phyloP scores from a whole-genome alignment of 495 filamentous ascomycete genomes.

The Margaritispora aquatica region DNA sequence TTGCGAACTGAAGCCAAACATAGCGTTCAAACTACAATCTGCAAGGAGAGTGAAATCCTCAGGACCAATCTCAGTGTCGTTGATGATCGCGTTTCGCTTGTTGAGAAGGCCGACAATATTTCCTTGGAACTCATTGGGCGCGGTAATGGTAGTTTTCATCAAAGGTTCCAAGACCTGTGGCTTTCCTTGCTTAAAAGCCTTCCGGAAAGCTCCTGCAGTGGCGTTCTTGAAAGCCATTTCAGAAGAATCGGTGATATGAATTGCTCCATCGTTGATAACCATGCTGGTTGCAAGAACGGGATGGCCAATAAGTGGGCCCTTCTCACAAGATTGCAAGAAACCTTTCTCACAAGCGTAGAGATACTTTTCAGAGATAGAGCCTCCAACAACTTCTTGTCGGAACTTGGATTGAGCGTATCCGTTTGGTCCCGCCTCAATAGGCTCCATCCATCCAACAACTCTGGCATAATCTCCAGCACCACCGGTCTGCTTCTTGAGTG shows the following conservation, averaged over 20 bases:
- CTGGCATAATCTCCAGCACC: slow-evolving; percentile 95
- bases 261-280: slow-evolving; percentile 95
- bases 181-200: slow-evolving; percentile 74
- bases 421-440: slow-evolving; percentile 67
- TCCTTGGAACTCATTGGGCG: slow-evolving; percentile 97
- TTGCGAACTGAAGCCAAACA: slow-evolving; percentile 94
- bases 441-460: slow-evolving; percentile 90
- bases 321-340: slow-evolving; percentile 76
- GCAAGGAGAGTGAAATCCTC: slow-evolving; percentile 96
- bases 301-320: slow-evolving; percentile 91
- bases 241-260: slow-evolving; percentile 95
- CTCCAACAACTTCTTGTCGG: slow-evolving; percentile 80
- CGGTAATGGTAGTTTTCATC: slow-evolving; percentile 96
- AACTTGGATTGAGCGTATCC: slow-evolving; percentile 45
- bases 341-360: slow-evolving; percentile 94
- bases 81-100: slow-evolving; percentile 92
- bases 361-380: slow-evolving; percentile 93
- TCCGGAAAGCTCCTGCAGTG: slow-evolving; percentile 94
- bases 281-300: slow-evolving; percentile 83
- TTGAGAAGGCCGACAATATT: slow-evolving; percentile 92
- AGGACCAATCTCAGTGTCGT: slow-evolving; percentile 88
- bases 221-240: slow-evolving; percentile 98
- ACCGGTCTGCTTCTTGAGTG: slow-evolving; percentile 93
- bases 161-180: slow-evolving; percentile 87
- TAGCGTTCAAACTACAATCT: slow-evolving; percentile 87